Conservation (phyloP, 2,329 filamentous ascomycete species). For the Neopestalotiopsis sp. region DNA sequence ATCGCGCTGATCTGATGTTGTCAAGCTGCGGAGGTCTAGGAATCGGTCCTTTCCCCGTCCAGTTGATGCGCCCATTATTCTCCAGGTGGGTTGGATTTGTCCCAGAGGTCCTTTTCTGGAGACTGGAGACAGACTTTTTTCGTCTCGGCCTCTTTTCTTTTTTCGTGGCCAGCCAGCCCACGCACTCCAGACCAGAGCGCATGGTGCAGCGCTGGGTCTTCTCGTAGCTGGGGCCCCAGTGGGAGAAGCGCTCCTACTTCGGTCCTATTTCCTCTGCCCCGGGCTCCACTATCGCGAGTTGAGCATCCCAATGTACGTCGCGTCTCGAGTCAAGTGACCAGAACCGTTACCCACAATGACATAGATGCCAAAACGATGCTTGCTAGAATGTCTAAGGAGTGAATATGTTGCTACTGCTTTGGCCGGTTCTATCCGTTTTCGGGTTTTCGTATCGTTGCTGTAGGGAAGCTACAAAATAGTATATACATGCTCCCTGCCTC, state of each 20-base stretch:
- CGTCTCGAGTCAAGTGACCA: constrained; percentile 20
- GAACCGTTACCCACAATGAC: constrained; percentile 19
- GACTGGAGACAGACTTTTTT: constrained; percentile 7
- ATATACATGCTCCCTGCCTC: background rate
- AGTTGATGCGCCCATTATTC: background rate
- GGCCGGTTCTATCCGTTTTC: background rate
- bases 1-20: background rate
- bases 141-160: background rate
- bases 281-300: constrained; percentile 19
- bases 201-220: background rate
- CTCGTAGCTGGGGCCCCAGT: constrained; percentile 24
- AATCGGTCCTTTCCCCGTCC: constrained; percentile 17
- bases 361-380: constrained; percentile 1
- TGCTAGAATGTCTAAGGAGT: background rate
- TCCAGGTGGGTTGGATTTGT: constrained; percentile 3
- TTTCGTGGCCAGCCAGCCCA: background rate
- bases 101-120: constrained; percentile 6
- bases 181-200: constrained; percentile 11
- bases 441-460: background rate
- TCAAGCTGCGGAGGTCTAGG: constrained; percentile 3
- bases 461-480: constrained; percentile 4
- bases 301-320: constrained; percentile 11
- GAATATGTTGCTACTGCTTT: background rate
- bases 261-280: constrained; percentile 20
- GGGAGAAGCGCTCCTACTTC: constrained; percentile 24